Conservation (phyloP, 2,329 filamentous ascomycete genomes). For the Diaporthe amygdali region DNA sequence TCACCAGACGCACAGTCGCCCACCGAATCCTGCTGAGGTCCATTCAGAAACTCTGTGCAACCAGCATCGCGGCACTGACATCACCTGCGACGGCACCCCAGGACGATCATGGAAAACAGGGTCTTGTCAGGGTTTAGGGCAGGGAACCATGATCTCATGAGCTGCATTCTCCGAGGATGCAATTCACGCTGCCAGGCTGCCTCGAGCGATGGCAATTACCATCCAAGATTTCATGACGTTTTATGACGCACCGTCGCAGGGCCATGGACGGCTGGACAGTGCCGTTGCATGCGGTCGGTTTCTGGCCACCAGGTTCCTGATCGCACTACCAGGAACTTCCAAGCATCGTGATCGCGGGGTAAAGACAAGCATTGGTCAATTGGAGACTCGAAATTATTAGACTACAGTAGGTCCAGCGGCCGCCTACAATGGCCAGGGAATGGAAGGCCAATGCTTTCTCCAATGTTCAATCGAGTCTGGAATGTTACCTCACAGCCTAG, state of each 20-base stretch:
- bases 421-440: neutral
- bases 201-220: neutral
- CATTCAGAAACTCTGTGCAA: neutral
- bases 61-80: neutral
- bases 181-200: constrained; percentile 3
- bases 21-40: neutral
- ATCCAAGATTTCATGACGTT: constrained; percentile 8
- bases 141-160: constrained; percentile 14
- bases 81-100: neutral
- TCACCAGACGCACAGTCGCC: neutral
- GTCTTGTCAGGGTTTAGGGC: neutral
- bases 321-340: neutral
- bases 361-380: neutral
- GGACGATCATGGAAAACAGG: constrained; percentile 12
- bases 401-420: neutral
- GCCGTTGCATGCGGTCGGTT: constrained; percentile 8
- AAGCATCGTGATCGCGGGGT: neutral
- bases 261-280: neutral
- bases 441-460: neutral
- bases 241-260: constrained; percentile 2
- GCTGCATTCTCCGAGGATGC: neutral
- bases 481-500: neutral
- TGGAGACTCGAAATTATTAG: neutral
- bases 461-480: neutral
- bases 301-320: neutral